Evolutionary conservation across 192 early-diverging fungal genomes (phyloP).

Genomic region (Backusella tarrabulga): DNA sequence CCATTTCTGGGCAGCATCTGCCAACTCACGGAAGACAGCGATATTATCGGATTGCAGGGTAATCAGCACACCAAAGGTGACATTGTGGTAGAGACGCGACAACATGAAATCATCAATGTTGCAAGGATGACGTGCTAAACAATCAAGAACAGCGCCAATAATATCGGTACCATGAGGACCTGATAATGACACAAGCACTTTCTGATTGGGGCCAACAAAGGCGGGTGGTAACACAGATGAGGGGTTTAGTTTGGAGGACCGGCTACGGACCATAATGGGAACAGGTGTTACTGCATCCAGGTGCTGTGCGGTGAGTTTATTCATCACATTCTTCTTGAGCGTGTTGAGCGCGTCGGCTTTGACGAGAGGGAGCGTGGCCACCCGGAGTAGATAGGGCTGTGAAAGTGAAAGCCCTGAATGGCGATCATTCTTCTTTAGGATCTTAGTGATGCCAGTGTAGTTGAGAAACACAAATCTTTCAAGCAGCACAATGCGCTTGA

Average conservation of each 20-base stretch:
- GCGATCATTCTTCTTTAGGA: conserved; percentile 85
- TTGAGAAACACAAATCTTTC: conserved; percentile 85
- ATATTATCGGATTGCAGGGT: conserved; percentile 71
- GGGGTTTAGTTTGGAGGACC: conserved; percentile 21
- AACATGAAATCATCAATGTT: conserved; percentile 86
- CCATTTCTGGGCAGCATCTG: conserved; percentile 76
- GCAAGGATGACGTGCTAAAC: conserved; percentile 71
- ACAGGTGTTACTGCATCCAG: neutral
- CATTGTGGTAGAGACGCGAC: conserved; percentile 87
- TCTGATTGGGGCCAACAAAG: conserved; percentile 63
- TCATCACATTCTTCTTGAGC: conserved; percentile 72
- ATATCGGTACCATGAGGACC: conserved; percentile 93
- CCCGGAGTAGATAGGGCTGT: conserved; percentile 62
- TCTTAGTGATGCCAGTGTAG: conserved; percentile 84
- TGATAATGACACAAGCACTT: conserved; percentile 76
- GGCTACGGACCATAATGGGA: conserved; percentile 34
- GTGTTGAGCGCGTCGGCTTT: conserved; percentile 58
- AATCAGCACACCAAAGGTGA: conserved; percentile 91
- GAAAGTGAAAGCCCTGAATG: conserved; percentile 74
- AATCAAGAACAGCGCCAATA: conserved; percentile 78
- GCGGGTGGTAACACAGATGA: conserved; percentile 35
- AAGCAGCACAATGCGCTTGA: conserved; percentile 66
- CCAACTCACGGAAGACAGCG: conserved; percentile 76
- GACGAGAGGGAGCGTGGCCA: conserved; percentile 62
- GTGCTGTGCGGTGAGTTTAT: conserved; percentile 47